Base-by-base conservation (phyloP, 495 filamentous ascomycete species). In the Collariella sp. region DNA sequence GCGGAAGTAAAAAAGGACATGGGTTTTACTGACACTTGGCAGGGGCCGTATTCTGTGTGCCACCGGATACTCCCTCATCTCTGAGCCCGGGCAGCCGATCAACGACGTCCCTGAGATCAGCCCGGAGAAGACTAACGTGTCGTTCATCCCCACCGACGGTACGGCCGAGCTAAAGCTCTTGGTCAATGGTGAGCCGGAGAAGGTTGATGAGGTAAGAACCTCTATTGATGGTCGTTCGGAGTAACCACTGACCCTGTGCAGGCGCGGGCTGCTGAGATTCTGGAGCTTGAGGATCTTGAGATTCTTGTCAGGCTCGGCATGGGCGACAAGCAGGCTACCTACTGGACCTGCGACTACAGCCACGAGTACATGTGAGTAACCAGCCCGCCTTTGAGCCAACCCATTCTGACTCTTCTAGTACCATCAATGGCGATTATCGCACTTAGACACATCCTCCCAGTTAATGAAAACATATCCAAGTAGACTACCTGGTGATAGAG, bases 281-380 rank as follows among this genome's bases (percentile, higher is more conserved):
- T 99, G 42, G 85, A 91, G 66, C 81, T 82, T 46, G 91, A 95
- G 69, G 87, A 91, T 64, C 72, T 94, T 24, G 86, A 91, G 72
- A 90, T 91, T 47, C 72, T 85, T 31, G 81, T 91, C 34, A 79
- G 84, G 59, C 70, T 91, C n/a, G 84, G 83, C 31, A 78, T 76
- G 26, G 86, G 87, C 23, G 70, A 76, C 53, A 82, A 89, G 65
- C 83, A 91, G 68, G 88, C 86, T 10, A 82, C 83, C 10, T 90
- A 89, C 69, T 97, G 89, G 86, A 96, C 91, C 58, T 97, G 93
- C 69, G 93, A 97, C 73, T 94, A 95, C 70, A 96, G 89, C 70
- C 93, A 96, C 68, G 93, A 97, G 73, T 98, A 93, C 75, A 89
- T 85, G 67, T 72, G 43, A 67, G 67, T 60, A 35, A 54, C n/a